Percentiles rank a stretch among this genome's conserved stretches.
Evolutionary conservation across 164 flowering plant genomes (phyloP).

Genomic region (Taxillus chinensis): DNA sequence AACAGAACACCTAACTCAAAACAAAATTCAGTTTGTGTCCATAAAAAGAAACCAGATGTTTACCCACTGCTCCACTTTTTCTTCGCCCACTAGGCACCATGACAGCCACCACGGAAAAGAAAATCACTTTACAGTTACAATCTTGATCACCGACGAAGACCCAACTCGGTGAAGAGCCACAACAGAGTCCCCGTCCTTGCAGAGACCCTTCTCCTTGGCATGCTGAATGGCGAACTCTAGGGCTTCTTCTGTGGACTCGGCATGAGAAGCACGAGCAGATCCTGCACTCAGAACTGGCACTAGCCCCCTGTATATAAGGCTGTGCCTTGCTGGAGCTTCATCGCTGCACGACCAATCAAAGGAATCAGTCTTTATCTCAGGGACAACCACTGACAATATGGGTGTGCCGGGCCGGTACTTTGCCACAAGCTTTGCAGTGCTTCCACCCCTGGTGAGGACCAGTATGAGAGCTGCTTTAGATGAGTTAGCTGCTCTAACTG

Average conservation of each 20-base stretch:
- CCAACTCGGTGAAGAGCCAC: conserved; percentile 75
- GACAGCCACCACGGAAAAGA: background rate
- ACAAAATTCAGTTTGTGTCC: no score
- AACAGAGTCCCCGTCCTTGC: conserved; percentile 70
- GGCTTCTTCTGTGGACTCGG: conserved; percentile 71
- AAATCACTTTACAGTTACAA: conserved; percentile 44
- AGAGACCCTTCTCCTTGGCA: conserved; percentile 54
- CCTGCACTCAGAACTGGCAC: conserved; percentile 64
- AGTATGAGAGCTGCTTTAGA: conserved; percentile 54
- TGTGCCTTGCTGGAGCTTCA: conserved; percentile 86
- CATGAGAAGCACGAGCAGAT: conserved; percentile 62
- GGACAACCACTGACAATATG: conserved; percentile 73
- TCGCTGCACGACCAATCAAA: conserved; percentile 80
- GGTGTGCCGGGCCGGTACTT: conserved; percentile 84
- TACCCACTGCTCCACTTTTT: no score
- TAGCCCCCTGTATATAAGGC: conserved; percentile 67
- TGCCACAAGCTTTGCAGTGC: conserved; percentile 80
- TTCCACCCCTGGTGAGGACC: conserved; percentile 79
- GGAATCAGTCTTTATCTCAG: conserved; percentile 65
- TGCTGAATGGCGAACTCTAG: conserved; percentile 54
- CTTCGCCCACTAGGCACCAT: background rate
- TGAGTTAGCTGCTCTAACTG: conserved; percentile 70
- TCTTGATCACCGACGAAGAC: conserved; percentile 70
- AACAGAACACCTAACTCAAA: no score
- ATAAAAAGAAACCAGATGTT: no score